Evolutionary conservation across 768 basidiomycete species (phyloP).

Genomic region (Pleurotus pulmonarius): DNA sequence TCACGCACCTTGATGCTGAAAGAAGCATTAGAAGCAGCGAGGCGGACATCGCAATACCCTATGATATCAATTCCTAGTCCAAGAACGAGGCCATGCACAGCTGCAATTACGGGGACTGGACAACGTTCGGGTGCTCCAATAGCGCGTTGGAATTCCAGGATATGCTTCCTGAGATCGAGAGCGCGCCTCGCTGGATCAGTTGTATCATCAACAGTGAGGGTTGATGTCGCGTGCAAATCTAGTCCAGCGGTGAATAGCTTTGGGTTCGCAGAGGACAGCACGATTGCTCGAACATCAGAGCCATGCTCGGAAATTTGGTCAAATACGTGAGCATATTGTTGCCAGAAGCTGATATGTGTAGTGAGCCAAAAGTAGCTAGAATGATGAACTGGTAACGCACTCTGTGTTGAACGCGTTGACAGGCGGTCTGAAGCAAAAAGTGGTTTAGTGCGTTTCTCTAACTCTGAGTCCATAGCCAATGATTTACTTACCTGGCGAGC

Average conservation of each 20-base stretch:
- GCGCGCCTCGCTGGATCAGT: slow-evolving; percentile 53
- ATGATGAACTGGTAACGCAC: slow-evolving; percentile 20
- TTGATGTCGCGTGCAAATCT: slow-evolving; percentile 51
- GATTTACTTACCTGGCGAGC: slow-evolving; percentile 34
- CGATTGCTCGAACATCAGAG: slow-evolving; percentile 61
- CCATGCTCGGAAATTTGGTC: slow-evolving; percentile 46
- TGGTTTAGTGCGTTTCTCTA: too few relatives aligned
- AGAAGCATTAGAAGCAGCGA: slow-evolving; percentile 53
- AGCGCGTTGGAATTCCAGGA: slow-evolving; percentile 63
- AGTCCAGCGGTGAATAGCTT: slow-evolving; percentile 83
- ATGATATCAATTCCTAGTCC: slow-evolving; percentile 82
- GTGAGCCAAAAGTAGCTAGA: neutral
- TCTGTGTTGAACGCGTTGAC: slow-evolving; percentile 64
- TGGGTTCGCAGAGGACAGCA: slow-evolving; percentile 65
- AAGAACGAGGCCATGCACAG: slow-evolving; percentile 69
- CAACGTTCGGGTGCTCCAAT: slow-evolving; percentile 67
- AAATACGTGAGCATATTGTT: slow-evolving; percentile 61
- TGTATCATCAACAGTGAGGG: slow-evolving; percentile 17
- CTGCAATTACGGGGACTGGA: slow-evolving; percentile 78
- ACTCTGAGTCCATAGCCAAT: too few relatives aligned
- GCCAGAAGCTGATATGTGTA: slow-evolving; percentile 57
- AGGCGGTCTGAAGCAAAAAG: slow-evolving; percentile 37
- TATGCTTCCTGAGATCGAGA: slow-evolving; percentile 39
- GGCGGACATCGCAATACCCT: slow-evolving; percentile 73
- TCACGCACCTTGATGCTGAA: slow-evolving; percentile 71